Evolutionary conservation across 2,329 filamentous ascomycete species (phyloP).

Genomic region (Cercospora sesami): DNA sequence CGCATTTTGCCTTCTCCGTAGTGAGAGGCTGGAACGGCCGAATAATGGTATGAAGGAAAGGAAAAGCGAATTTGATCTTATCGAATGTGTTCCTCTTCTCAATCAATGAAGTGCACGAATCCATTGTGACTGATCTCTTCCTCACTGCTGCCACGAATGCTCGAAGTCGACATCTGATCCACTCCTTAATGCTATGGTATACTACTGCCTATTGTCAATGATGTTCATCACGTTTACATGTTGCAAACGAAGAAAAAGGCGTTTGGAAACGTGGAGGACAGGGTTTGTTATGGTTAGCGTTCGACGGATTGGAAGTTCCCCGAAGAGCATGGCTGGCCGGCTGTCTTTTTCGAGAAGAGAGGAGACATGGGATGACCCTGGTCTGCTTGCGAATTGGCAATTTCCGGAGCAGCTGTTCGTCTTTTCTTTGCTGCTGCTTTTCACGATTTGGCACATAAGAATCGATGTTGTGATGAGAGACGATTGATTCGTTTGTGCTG

Average conservation of each 20-base stretch:
- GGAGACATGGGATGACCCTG: not conserved
- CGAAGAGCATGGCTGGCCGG: not conserved
- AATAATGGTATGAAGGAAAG: not conserved
- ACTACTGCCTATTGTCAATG: no score
- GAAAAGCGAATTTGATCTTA: not conserved
- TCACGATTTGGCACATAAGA: no score
- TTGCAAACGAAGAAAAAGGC: not conserved
- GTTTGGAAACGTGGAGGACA: not conserved
- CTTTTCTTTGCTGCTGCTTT: not conserved
- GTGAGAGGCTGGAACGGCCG: not conserved
- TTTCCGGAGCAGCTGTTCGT: not conserved
- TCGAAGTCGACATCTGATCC: no score
- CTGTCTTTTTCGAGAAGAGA: not conserved
- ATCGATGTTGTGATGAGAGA: no score
- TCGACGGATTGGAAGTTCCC: not conserved
- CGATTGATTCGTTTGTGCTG: no score
- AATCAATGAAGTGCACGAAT: no score
- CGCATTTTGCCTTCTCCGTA: not conserved
- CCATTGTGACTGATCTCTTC: no score
- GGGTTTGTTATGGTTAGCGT: not conserved
- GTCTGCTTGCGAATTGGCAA: slow-evolving; percentile 4
- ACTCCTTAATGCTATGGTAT: no score
- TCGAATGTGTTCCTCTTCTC: not conserved
- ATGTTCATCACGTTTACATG: no score
- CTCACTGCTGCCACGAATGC: no score